These are phyloP conservation scores for Zoysia matrella DNA, from an alignment of 202 grass and related monocot species.

Conservation along the genomic window DNA sequence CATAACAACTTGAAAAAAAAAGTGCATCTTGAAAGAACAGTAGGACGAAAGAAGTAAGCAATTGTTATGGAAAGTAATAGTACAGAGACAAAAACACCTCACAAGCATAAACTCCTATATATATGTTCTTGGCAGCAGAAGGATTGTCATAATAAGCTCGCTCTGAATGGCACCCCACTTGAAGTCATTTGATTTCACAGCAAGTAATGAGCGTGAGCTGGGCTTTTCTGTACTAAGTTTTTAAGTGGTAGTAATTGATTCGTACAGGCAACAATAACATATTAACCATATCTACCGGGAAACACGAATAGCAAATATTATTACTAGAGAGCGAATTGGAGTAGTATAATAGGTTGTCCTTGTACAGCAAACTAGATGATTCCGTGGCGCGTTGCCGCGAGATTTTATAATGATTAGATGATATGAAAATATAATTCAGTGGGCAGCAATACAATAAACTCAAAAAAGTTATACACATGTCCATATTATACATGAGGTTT, in stretches of 20 bases:
- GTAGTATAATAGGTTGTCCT: too few relatives aligned
- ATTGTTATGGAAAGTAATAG: constrained; percentile 11
- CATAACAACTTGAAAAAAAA: background rate
- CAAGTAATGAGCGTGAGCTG: background rate
- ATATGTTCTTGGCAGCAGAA: background rate
- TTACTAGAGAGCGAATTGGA: background rate
- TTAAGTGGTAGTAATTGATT: background rate
- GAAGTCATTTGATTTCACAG: background rate
- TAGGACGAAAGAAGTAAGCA: background rate
- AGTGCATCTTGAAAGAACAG: background rate
- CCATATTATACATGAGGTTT: too few relatives aligned
- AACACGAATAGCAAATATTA: background rate
- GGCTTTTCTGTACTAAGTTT: background rate
- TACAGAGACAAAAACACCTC: constrained; percentile 19
- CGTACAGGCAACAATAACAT: constrained; percentile 1
- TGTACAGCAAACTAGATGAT: too few relatives aligned
- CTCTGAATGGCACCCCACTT: background rate
- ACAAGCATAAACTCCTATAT: background rate
- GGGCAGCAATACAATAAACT: too few relatives aligned
- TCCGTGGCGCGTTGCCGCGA: too few relatives aligned
- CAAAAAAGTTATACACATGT: too few relatives aligned
- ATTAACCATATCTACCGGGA: background rate
- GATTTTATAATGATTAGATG: too few relatives aligned
- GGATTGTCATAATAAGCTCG: background rate
- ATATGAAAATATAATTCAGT: too few relatives aligned